Percentiles rank a stretch among this genome's conserved stretches.
Evolutionary conservation across 805 yeast genomes (phyloP).

Genomic region (Schwanniomyces sp.): DNA sequence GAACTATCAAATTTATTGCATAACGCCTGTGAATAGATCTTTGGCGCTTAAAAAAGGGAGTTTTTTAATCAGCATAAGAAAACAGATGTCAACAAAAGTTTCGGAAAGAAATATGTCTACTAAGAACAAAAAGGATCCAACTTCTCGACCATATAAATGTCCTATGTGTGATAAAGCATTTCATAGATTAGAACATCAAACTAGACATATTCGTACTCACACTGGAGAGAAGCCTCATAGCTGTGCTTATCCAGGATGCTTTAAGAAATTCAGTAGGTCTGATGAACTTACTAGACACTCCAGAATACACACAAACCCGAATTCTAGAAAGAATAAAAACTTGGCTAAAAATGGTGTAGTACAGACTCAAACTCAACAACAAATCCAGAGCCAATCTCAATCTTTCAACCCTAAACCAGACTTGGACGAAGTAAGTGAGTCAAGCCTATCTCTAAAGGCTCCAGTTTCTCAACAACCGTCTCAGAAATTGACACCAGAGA

Average conservation of each 20-base stretch:
- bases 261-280: constrained; percentile 64
- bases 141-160: constrained; percentile 63
- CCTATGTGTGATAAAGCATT: constrained; percentile 74
- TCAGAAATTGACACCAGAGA: not conserved
- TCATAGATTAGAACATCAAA: constrained; percentile 74
- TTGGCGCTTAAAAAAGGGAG: not conserved
- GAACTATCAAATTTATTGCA: too few species aligned
- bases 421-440: not conserved
- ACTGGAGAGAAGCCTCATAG: constrained; percentile 82
- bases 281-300: constrained; percentile 76
- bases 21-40: not conserved
- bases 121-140: constrained; percentile 21
- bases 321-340: constrained; percentile 59
- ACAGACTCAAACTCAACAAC: not conserved
- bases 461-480: not conserved
- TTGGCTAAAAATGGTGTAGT: constrained; percentile 10
- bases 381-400: not conserved
- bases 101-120: constrained; percentile 3
- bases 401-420: not conserved
- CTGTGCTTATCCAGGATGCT: constrained; percentile 72
- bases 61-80: not conserved
- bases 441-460: not conserved
- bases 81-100: constrained; percentile 4
- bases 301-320: constrained; percentile 71
- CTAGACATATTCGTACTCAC: constrained; percentile 76